Percentiles rank a stretch among this genome's conserved stretches.
These are phyloP conservation scores for Xanthoceras sorbifolium DNA, from an alignment of 345 rosid species.

Conservation along the genomic window DNA sequence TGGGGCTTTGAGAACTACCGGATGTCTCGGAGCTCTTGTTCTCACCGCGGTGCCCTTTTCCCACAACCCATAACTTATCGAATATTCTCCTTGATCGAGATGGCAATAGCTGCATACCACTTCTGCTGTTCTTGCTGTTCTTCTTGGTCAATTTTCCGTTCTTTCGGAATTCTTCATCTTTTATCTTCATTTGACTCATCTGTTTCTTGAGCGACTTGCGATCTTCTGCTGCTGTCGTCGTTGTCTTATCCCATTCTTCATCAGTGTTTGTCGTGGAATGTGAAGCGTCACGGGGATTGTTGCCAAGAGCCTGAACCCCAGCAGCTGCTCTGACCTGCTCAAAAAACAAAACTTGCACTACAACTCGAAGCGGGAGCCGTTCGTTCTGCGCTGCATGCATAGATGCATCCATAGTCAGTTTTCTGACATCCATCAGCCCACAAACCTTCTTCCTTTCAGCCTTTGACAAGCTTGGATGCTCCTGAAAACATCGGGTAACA, in stretches of 20 bases:
- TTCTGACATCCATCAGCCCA: constrained; percentile 78
- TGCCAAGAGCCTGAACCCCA: constrained; percentile 40
- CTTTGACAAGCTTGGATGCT: constrained; percentile 65
- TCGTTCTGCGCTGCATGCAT: constrained; percentile 92
- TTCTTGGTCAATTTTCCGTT: constrained; percentile 45
- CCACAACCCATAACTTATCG: constrained; percentile 68
- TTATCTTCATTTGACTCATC: constrained; percentile 35
- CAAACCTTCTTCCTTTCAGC: constrained; percentile 75
- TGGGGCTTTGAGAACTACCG: constrained; percentile 85
- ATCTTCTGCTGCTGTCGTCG: constrained; percentile 29
- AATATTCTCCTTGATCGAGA: constrained; percentile 87
- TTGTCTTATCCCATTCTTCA: constrained; percentile 45
- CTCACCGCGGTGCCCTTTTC: constrained; percentile 56
- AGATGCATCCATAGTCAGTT: constrained; percentile 68
- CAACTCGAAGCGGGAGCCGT: constrained; percentile 78
- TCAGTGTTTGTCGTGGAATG: constrained; percentile 43
- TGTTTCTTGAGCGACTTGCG: constrained; percentile 46
- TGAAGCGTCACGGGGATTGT: constrained; percentile 34
- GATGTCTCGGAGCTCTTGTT: constrained; percentile 82
- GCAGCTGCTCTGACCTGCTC: constrained; percentile 77
- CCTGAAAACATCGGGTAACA: constrained; percentile 51
- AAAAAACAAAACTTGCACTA: constrained; percentile 87
- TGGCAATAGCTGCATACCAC: constrained; percentile 69
- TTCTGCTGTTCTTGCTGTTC: constrained; percentile 58
- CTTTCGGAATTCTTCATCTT: constrained; percentile 29